Base-by-base conservation (phyloP, 768 basidiomycete genomes). In the Lentinula guzmanii region DNA sequence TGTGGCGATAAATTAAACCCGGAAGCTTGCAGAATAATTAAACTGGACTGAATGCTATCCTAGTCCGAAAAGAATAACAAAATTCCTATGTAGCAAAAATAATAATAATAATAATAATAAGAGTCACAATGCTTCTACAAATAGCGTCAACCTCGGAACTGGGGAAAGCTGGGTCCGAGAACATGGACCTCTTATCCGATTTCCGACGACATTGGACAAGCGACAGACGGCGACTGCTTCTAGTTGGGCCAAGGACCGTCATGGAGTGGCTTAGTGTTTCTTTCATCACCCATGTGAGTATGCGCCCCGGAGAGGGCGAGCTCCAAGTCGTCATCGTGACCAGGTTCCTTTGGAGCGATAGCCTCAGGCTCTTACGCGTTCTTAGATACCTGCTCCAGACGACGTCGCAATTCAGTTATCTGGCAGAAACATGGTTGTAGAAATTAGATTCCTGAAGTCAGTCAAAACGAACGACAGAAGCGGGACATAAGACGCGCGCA, bases 401-500 rank as follows among this genome's bases (percentile, higher is more conserved):
- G n/a, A 39, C 9, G 39, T 39, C n/a, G n/a, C n/a, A n/a, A n/a
- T n/a, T n/a, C 11, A 41, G 39, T 11, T 41, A 8, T 10, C 15
- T 41, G 10, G 39, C 15, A 41, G 39, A 41, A 13, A n/a, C 15
- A 16, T 43, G 9, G 21, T 24, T 24, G 46, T 9, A 48, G 46
- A 8, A 24, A 24, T 48, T 8, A 48, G 21, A 48, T 48, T 48
- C 1, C 46, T 48, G 9, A 48, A 48, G 9, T 18, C 16, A 52
- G 51, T 33, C 31, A 18, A 34, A 52, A 34, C 18, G 28, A 52
- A 52, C 50, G 11, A 41, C 34, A 54, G 52, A 15, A 34, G 51
- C 11, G 11, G 53, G 53, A 39, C 53, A 54, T 54, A 54, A 54
- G 34, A 52, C 52, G 52, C 52, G 52, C 52, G 33, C 52, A 52